Percentiles rank a stretch among this genome's conserved stretches.
These are phyloP conservation scores for Agrostemma githago DNA, from an alignment of 148 eudicot genomes.

Conservation along the genomic window DNA sequence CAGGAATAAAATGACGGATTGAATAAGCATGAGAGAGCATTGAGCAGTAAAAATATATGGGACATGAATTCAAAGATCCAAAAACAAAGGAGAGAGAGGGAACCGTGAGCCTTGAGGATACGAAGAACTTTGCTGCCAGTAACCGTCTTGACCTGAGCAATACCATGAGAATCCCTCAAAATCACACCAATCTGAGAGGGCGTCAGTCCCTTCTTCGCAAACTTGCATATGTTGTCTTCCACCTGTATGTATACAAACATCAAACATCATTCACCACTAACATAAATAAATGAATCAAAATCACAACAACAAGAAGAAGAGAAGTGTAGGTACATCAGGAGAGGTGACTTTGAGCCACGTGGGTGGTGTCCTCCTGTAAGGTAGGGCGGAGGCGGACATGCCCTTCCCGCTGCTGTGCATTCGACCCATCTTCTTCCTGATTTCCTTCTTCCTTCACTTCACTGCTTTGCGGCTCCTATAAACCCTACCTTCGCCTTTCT, in stretches of 20 bases:
- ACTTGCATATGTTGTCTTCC: conserved; percentile 33
- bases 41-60: not conserved
- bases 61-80: no score
- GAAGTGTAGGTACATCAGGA: conserved; percentile 4
- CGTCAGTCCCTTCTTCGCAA: conserved; percentile 35
- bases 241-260: conserved; percentile 14
- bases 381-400: conserved; percentile 19
- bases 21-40: no score
- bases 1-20: no score
- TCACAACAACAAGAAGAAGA: not conserved
- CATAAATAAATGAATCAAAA: not conserved
- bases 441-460: no score
- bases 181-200: conserved; percentile 43
- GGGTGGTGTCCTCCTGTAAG: conserved; percentile 25
- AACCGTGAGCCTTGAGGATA: conserved; percentile 40
- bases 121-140: conserved; percentile 38
- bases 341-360: conserved; percentile 21
- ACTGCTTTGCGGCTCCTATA: no score
- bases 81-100: not conserved
- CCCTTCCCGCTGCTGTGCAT: conserved; percentile 17
- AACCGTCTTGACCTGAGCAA: conserved; percentile 36
- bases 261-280: not conserved
- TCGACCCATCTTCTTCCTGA: no score
- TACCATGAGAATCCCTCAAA: conserved; percentile 42
- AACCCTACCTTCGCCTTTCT: no score